Evolutionary conservation across 2,329 filamentous ascomycete genomes (phyloP).

Genomic region (Penicillium rolfsii): DNA sequence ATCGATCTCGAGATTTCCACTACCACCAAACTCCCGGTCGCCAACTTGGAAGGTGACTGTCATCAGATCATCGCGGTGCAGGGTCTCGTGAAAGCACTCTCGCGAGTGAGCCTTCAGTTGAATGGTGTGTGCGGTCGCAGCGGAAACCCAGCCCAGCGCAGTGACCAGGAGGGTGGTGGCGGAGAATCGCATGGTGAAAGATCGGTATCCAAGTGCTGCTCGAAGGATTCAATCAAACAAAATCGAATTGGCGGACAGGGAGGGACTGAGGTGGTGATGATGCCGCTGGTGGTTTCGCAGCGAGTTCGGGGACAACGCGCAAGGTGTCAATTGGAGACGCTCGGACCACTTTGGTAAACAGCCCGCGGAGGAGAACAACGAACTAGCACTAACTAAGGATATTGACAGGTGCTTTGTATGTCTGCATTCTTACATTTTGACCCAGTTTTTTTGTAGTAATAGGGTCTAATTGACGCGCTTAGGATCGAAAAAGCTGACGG

Average conservation of each 20-base stretch:
- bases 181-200: slow-evolving; percentile 46
- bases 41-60: slow-evolving; percentile 98
- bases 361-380: neutral
- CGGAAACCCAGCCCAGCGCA: slow-evolving; percentile 60
- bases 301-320: slow-evolving; percentile 30
- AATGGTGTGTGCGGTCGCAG: slow-evolving; percentile 86
- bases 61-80: slow-evolving; percentile 96
- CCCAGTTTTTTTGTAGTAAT: neutral
- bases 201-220: neutral
- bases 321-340: slow-evolving; percentile 44
- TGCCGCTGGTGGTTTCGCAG: slow-evolving; percentile 6
- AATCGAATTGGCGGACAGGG: slow-evolving; percentile 10
- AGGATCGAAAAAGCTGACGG: no score
- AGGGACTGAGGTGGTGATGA: slow-evolving; percentile 6
- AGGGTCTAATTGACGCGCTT: neutral
- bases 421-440: neutral
- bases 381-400: neutral
- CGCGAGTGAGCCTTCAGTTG: slow-evolving; percentile 88
- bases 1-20: slow-evolving; percentile 93
- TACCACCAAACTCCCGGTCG: slow-evolving; percentile 91
- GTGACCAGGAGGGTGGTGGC: slow-evolving; percentile 51
- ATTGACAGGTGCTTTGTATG: no score
- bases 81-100: slow-evolving; percentile 95
- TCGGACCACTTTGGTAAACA: slow-evolving; percentile 38
- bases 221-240: slow-evolving; percentile 3